Percentiles rank a stretch among this genome's conserved stretches.
Conservation (phyloP, 2,329 filamentous ascomycete species). For the Domatiomyces globalis region DNA sequence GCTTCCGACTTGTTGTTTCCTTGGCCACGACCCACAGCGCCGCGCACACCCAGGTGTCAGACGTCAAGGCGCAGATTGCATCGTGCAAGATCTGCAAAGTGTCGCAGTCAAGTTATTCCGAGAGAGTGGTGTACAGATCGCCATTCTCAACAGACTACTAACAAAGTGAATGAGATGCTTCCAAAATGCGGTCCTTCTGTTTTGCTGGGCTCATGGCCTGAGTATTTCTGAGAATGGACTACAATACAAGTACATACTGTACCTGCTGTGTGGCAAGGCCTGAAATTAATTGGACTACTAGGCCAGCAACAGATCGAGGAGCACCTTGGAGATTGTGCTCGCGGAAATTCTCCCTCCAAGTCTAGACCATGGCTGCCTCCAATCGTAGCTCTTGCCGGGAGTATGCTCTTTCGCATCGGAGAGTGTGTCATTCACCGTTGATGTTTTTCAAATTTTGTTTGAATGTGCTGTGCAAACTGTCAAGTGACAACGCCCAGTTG, state of each 20-base stretch:
- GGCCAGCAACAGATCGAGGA: background rate
- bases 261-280: no score
- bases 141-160: background rate
- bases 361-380: background rate
- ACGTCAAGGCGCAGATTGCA: constrained; percentile 57
- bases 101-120: constrained; percentile 42
- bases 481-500: no score
- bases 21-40: constrained; percentile 50
- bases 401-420: no score
- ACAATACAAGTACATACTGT: no score
- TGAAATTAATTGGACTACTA: no score
- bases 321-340: background rate
- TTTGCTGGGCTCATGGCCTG: background rate
- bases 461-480: background rate
- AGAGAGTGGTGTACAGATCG: background rate
- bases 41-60: constrained; percentile 50
- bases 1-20: constrained; percentile 53
- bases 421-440: background rate
- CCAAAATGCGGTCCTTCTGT: background rate
- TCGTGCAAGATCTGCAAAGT: constrained; percentile 64
- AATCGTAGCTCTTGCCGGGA: background rate
- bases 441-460: background rate
- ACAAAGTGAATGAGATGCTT: background rate
- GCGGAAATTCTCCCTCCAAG: background rate
- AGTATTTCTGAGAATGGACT: background rate